phyloP scores from a whole-genome alignment of 768 basidiomycete genomes.

The Termitomyces titanicus region DNA sequence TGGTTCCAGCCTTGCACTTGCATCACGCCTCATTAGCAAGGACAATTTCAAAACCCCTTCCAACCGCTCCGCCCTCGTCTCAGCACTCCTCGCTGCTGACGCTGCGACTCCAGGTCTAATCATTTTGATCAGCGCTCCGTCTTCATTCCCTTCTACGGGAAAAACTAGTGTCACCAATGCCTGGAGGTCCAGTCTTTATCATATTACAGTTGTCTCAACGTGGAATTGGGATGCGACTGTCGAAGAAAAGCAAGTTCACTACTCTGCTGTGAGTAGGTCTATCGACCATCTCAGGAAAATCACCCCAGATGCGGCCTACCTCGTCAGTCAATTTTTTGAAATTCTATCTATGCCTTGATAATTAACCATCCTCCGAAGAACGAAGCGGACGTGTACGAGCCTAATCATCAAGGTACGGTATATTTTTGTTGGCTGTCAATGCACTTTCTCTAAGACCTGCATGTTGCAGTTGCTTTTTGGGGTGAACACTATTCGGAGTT shows the following conservation, averaged over 20 bases:
- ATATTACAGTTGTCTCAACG: constrained; percentile 38
- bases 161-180: constrained; percentile 41
- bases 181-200: constrained; percentile 43
- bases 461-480: constrained; percentile 37
- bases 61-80: constrained; percentile 27
- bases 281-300: constrained; percentile 38
- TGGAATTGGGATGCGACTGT: constrained; percentile 45
- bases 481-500: constrained; percentile 38
- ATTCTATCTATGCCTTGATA: not conserved
- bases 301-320: constrained; percentile 43
- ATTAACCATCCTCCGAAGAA: constrained; percentile 25
- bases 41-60: constrained; percentile 31
- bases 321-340: constrained; percentile 24
- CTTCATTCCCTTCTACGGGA: constrained; percentile 28
- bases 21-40: constrained; percentile 41
- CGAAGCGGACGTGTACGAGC: constrained; percentile 47
- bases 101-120: constrained; percentile 36
- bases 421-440: not conserved
- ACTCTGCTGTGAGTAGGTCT: constrained; percentile 30
- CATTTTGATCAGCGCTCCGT: constrained; percentile 37
- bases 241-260: constrained; percentile 29
- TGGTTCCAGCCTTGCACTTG: constrained; percentile 36
- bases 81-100: constrained; percentile 32
- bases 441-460: not conserved
- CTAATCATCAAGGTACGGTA: constrained; percentile 35